Evolutionary conservation across 352 stramenopile species (phyloP), one percentile per base, ranked within the genome.

Genomic region (Phytophthora europaea): DNA sequence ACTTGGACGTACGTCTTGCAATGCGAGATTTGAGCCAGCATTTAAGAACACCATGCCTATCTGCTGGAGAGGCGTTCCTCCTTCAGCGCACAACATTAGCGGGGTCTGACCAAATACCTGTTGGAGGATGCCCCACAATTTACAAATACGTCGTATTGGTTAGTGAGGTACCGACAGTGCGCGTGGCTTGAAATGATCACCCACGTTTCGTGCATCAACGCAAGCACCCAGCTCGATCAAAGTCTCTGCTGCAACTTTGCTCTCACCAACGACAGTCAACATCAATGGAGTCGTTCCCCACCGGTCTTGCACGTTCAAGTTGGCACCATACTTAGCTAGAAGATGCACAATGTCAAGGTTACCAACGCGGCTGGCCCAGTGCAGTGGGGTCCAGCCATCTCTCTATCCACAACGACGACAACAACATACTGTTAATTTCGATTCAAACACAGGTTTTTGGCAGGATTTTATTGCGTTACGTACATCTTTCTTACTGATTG

Each of bases 211-310:
- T 9, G 78, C 78, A 57, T 95, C 87, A 22, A 94, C 73, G 20
- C 85, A 82, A 16, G 88, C 88, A 8, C 85, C 87, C 2, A 95
- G 68, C 61, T 94, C 87, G n/a, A 95, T 90, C 15, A 95, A 69
- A 15, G 76, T 90, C 57, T 81, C 68, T 7, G 83, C 82, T 52
- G 83, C 87, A 10, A 65, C 55, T 55, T 86, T 86, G 51, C 76
- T 94, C 55, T 94, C 87, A 18, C 89, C 89, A 6, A 94, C 75
- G 9, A 94, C 86, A 1, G 85, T 92, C 62, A 95, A 56, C 85
- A 95, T 95, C 33, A 95, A 76, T 7, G 88, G 87, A 13, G 87
- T 94, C 3, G 86, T 94, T 15, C 87, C 83, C 87, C 87, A 94
- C 16, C 80, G 79, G 36, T 95, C 89, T 76, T 91, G 79, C 2